These are phyloP conservation scores for Boletus rufocinnamomeus DNA, from an alignment of 768 basidiomycete species.

Conservation along the genomic window DNA sequence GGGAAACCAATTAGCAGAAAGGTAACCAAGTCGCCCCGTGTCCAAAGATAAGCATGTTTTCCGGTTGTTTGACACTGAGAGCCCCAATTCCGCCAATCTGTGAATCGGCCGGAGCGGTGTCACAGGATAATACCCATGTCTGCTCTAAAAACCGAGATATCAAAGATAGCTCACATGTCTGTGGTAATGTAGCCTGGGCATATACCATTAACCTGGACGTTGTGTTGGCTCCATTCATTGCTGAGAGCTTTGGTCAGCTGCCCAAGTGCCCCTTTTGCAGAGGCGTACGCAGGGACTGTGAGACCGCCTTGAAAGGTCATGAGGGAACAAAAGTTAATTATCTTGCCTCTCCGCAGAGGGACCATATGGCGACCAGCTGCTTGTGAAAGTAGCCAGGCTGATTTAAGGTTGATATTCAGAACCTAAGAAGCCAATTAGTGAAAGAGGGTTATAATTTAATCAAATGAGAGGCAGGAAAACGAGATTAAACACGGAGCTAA, in stretches of 20 bases:
- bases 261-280: slow-evolving; percentile 86
- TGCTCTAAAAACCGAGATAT: slow-evolving; percentile 11
- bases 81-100: slow-evolving; percentile 11
- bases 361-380: slow-evolving; percentile 93
- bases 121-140: slow-evolving; percentile 8
- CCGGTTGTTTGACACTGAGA: slow-evolving; percentile 3
- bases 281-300: slow-evolving; percentile 86
- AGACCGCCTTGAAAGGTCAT: slow-evolving; percentile 57
- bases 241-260: slow-evolving; percentile 87
- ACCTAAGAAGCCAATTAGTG: slow-evolving; percentile 49
- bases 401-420: slow-evolving; percentile 84
- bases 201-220: slow-evolving; percentile 87
- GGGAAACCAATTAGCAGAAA: slow-evolving; percentile 17
- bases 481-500: slow-evolving; percentile 11
- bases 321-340: slow-evolving; percentile 66
- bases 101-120: slow-evolving; percentile 5
- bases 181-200: slow-evolving; percentile 88
- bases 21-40: slow-evolving; percentile 4
- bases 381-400: slow-evolving; percentile 81
- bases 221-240: slow-evolving; percentile 91
- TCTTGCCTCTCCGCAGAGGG: slow-evolving; percentile 64
- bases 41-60: slow-evolving; percentile 5
- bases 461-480: slow-evolving; percentile 6
- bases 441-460: slow-evolving; percentile 15
- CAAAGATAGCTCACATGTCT: slow-evolving; percentile 64